phyloP scores from a whole-genome alignment of 768 basidiomycete species.

The Grammothele lineata region DNA sequence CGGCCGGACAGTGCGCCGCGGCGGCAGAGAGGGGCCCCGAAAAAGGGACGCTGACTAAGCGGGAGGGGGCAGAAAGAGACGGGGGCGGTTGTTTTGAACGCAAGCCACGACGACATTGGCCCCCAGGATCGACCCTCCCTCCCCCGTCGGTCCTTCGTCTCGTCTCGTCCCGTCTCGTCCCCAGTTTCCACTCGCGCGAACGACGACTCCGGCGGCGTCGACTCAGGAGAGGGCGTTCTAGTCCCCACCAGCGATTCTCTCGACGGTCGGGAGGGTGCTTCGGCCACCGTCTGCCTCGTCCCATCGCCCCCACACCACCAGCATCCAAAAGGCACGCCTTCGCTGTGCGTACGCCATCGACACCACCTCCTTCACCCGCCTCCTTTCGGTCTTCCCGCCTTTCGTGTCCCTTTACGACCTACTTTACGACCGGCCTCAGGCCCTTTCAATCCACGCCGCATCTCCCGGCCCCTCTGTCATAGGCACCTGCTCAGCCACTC shows the following conservation, averaged over 20 bases:
- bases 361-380: constrained; percentile 26
- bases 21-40: background rate
- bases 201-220: constrained; percentile 41
- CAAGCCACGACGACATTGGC: constrained; percentile 32
- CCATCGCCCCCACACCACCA: constrained; percentile 14
- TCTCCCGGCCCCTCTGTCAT: constrained; percentile 27
- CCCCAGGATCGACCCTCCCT: constrained; percentile 40
- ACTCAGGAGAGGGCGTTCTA: constrained; percentile 28
- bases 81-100: constrained; percentile 19
- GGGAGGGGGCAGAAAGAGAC: constrained; percentile 3
- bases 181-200: constrained; percentile 31
- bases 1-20: background rate
- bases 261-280: constrained; percentile 23
- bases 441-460: constrained; percentile 36
- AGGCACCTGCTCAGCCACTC: constrained; percentile 15
- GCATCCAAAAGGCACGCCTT: constrained; percentile 85
- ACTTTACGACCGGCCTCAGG: constrained; percentile 57
- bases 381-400: constrained; percentile 23
- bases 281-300: constrained; percentile 18
- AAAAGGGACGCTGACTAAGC: constrained; percentile 21
- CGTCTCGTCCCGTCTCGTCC: constrained; percentile 3
- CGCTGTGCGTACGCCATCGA: constrained; percentile 85
- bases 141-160: constrained; percentile 37
- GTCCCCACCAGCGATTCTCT: constrained; percentile 22
- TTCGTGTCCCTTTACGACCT: constrained; percentile 53